Evolutionary conservation across 2,329 filamentous ascomycete genomes (phyloP).

Genomic region (Colletotrichum aenigma): DNA sequence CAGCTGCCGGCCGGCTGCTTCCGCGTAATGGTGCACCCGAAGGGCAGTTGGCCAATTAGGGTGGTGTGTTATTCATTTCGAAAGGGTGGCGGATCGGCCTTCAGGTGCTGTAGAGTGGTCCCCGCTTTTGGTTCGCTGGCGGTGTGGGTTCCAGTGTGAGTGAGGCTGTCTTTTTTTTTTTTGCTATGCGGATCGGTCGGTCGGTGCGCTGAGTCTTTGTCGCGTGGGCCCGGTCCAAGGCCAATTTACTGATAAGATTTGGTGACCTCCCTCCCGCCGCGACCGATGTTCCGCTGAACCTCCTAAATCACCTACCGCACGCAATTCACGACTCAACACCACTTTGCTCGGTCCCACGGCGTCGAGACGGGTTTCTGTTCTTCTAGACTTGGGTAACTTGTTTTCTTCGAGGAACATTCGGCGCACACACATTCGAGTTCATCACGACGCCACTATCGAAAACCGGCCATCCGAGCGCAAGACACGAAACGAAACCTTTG

Average conservation of each 20-base stretch:
- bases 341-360: background rate
- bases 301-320: background rate
- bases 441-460: background rate
- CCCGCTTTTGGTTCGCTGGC: conserved; percentile 12
- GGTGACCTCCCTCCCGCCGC: background rate
- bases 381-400: background rate
- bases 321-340: background rate
- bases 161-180: background rate
- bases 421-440: background rate
- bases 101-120: background rate
- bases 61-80: background rate
- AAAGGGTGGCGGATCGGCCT: background rate
- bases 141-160: background rate
- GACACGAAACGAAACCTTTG: background rate
- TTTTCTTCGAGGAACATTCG: background rate
- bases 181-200: conserved; percentile 8
- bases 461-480: background rate
- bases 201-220: background rate
- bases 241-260: conserved; percentile 19
- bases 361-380: background rate
- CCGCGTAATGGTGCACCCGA: background rate
- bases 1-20: background rate
- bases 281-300: background rate
- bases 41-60: background rate
- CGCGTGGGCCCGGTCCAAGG: background rate